Base-by-base conservation (phyloP, 1,139 yeast genomes). In the Geotrichum cucujoidarum region DNA sequence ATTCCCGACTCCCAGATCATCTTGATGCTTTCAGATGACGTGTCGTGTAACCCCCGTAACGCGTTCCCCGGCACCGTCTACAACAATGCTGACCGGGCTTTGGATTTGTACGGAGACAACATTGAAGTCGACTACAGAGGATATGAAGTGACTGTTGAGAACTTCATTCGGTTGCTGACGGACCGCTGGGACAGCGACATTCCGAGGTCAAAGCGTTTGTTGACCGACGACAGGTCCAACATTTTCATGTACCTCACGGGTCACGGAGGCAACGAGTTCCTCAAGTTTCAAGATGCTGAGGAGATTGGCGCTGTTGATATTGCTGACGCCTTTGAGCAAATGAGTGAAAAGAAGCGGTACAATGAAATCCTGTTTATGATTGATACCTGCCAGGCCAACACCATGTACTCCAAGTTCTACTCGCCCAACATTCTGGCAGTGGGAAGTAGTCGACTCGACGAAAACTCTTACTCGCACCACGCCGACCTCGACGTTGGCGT, bases 1-100 rank as follows among this genome's bases (percentile, higher is more conserved):
- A 92, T 92, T 27, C 99, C 99, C 0, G 98, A 92, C 66, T 89
- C 97, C 1, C 98, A 94, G 64, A 94, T 92, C 64, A 90, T 92
- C 42, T 71, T 92, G 60, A 94, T 92, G 98, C 72, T 92, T 49
- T 84, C 96, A 33, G 99, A 92, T 66, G 99, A 92, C 64, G 86
- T 92, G 51, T 96, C 98, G 4, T 92, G 99, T 65, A 94, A 92
- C 63, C 90, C 98, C 4, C 74, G 99, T 56, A 92, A 92, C 64
- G 83, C 95, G 35, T 92, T 89, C 62, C 97, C 97, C 0, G 99
- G 97, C 1, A 83, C 95, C 1, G 96, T 94, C 13, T 94, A 84
- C 75, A 92, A 92, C 64, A 92, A 90, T 60, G 87, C 85, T 65
- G 95, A 90, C 64, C 85, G 95, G 61, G 95, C 85, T n/a, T 76